Conservation (phyloP, 73 alveolate species). For the Paramecium pentaurelia region DNA sequence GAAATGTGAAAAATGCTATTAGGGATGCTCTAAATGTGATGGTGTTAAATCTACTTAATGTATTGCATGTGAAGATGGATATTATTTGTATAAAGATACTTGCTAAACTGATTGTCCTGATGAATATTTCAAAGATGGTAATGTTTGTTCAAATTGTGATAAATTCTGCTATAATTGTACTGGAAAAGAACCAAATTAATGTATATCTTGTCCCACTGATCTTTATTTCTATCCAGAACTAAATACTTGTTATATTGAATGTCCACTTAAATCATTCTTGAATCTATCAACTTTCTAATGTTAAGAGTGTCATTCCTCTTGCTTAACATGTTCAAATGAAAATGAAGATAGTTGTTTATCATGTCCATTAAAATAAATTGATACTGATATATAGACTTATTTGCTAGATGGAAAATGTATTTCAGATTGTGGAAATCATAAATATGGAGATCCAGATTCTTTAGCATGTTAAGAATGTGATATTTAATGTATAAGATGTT, state of each 20-base stretch:
- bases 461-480: neutral
- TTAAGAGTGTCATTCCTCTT: neutral
- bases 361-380: neutral
- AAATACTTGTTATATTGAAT: neutral
- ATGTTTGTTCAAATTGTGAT: neutral
- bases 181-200: neutral
- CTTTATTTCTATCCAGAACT: neutral
- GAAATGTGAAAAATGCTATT: neutral
- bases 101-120: neutral
- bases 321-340: neutral
- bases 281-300: neutral
- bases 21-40: neutral
- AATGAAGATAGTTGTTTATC: neutral
- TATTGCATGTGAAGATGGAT: neutral
- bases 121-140: neutral
- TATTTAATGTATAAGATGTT: neutral
- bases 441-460: neutral
- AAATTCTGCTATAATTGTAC: neutral
- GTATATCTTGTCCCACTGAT: neutral
- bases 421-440: neutral
- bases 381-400: neutral
- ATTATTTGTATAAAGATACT: neutral
- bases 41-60: neutral
- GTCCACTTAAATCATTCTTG: neutral
- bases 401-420: neutral